Base-by-base conservation (phyloP, 805 yeast species). In the Kuraishia piskuri region DNA sequence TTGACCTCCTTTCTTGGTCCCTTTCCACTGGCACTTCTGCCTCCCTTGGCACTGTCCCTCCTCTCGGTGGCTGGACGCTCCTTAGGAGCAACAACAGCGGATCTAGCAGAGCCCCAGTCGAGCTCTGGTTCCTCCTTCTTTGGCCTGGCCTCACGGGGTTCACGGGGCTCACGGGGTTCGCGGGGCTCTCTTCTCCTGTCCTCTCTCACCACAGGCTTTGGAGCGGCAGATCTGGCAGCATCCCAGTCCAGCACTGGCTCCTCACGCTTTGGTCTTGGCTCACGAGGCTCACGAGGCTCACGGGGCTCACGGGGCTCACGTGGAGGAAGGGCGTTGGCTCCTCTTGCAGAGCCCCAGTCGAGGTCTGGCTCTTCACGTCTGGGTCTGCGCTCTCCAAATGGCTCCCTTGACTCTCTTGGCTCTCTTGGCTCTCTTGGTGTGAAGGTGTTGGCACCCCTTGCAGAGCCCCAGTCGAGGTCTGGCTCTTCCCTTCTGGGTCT, bases 221-320 rank as follows among this genome's bases (percentile, higher is more conserved):
- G 61, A 48, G 57, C 58, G 49, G 60, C 72, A 37, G 63, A 60
- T 64, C 81, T 70, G 49, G 76, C 80, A 8, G 73, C 57, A 52
- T 76, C 72, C 82, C 88, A 83, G 67, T 85, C 89, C 53, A 82
- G 68, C 40, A 79, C 79, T 49, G 80, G 79, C 62, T 76, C 83
- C 59, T 74, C 80, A 57, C 72, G 73, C 68, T 74, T 71, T 59
- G 67, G 71, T 59, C 67, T 62, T 49, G 55, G 63, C 55, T 53
- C 62, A 52, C 62, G 57, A 55, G 60, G 62, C 50, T 58, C 68
- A 63, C 59, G 56, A 40, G 56, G 56, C 57, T 63, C 71, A 53
- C 68, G 60, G 50, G 65, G 67, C 61, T 24, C 68, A 61, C 51
- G 63, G 58, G 56, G 63, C 52, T 66, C 55, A 10, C 56, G 56